These are phyloP conservation scores for Chrysanthemum seticuspe DNA, from an alignment of 129 eudicot genomes.

Conservation along the genomic window DNA sequence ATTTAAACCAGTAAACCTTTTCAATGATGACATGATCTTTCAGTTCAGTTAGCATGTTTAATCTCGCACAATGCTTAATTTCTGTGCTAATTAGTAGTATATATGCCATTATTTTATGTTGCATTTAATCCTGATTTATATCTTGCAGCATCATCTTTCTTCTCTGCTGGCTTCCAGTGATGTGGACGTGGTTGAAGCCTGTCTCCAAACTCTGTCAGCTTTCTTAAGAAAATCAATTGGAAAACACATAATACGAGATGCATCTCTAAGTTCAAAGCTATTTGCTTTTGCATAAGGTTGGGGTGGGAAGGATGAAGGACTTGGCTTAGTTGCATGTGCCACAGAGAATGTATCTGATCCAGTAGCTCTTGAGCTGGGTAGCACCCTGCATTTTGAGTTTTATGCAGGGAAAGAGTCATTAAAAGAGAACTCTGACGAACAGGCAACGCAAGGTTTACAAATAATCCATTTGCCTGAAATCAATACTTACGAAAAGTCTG, in stretches of 20 bases:
- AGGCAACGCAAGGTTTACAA: constrained; percentile 56
- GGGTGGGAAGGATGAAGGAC: constrained; percentile 99
- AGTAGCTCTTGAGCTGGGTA: no score
- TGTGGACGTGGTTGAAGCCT: constrained; percentile 90
- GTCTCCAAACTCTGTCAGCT: constrained; percentile 53
- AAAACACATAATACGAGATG: constrained; percentile 68
- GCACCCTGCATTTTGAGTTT: constrained; percentile 69
- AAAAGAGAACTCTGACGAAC: constrained; percentile 19
- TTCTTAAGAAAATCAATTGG: constrained; percentile 62
- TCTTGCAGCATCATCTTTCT: constrained; percentile 85
- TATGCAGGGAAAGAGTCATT: constrained; percentile 24
- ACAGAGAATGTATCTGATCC: no score
- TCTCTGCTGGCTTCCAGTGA: constrained; percentile 86
- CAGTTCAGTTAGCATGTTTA: no score
- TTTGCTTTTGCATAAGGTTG: constrained; percentile 97
- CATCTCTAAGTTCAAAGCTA: constrained; percentile 71
- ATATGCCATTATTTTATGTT: constrained; percentile 9
- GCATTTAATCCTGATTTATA: constrained; percentile 21
- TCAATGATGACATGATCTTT: no score
- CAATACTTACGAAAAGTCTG: constrained; percentile 45
- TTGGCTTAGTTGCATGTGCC: constrained; percentile 84
- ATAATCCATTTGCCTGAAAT: constrained; percentile 78
- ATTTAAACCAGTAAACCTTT: no score
- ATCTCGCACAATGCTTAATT: no score
- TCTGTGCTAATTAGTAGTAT: no score